These are phyloP conservation scores for Aspergillus quadrilineatus DNA, from an alignment of 2,329 filamentous ascomycete species.

Conservation along the genomic window DNA sequence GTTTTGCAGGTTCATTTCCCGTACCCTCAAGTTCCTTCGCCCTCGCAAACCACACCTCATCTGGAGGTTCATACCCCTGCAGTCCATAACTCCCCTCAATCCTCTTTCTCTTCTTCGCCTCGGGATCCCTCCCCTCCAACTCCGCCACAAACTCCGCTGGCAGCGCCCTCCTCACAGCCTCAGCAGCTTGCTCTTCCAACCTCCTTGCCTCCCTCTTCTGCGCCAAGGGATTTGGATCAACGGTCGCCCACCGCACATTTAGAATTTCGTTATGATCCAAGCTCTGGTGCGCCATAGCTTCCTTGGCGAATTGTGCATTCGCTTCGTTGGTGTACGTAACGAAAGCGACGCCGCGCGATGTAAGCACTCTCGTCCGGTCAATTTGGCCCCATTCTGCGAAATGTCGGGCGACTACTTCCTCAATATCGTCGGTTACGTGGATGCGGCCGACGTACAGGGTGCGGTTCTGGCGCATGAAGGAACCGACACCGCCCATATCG, in stretches of 20 bases:
- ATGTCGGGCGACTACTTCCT: conserved; percentile 90
- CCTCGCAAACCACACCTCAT: conserved; percentile 87
- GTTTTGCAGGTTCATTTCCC: conserved; percentile 58
- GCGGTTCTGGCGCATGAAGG: conserved; percentile 88
- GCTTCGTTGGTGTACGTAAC: conserved; percentile 91
- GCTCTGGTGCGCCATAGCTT: conserved; percentile 92
- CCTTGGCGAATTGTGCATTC: conserved; percentile 86
- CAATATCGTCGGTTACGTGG: conserved; percentile 93
- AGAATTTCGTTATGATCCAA: conserved; percentile 89
- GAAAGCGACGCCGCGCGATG: conserved; percentile 86
- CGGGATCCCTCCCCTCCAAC: conserved; percentile 86
- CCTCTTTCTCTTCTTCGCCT: conserved; percentile 82
- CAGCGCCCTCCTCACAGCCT: conserved; percentile 82
- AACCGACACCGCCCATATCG: conserved; percentile 96
- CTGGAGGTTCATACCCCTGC: conserved; percentile 88
- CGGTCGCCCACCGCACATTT: conserved; percentile 95
- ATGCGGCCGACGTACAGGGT: conserved; percentile 93
- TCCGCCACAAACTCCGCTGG: conserved; percentile 90
- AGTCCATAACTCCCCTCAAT: conserved; percentile 87
- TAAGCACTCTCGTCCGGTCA: conserved; percentile 83
- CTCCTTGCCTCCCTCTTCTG: conserved; percentile 85
- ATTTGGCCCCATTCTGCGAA: conserved; percentile 96
- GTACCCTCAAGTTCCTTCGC: conserved; percentile 69
- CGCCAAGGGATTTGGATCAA: conserved; percentile 91
- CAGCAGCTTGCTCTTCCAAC: conserved; percentile 94